A percentile compares a stretch with the other conserved stretches of the same genome.
These are phyloP conservation scores for Populus pruinosa DNA, from an alignment of 345 rosid species.

Conservation along the genomic window DNA sequence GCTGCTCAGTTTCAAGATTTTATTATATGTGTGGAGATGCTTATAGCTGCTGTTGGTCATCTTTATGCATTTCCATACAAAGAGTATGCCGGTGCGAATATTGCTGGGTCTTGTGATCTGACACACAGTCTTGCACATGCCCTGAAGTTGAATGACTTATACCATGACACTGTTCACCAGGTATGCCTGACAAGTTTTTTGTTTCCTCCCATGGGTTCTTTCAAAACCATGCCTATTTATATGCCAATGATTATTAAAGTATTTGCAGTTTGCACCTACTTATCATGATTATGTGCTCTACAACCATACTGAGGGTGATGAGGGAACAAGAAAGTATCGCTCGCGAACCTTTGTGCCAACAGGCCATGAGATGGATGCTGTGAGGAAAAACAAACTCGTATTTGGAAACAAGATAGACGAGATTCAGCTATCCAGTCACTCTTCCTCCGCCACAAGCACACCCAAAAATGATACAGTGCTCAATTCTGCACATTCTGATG, in stretches of 20 bases:
- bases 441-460: conserved; percentile 65
- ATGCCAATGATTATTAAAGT: neutral
- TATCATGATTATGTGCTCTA: conserved; percentile 97
- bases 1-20: conserved; percentile 92
- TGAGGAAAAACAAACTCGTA: conserved; percentile 66
- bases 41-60: conserved; percentile 92
- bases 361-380: conserved; percentile 94
- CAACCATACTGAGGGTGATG: conserved; percentile 82
- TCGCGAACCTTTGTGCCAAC: conserved; percentile 97
- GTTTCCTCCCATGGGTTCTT: neutral
- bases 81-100: conserved; percentile 96
- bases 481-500: conserved; percentile 41
- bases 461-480: conserved; percentile 33
- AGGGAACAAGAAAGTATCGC: conserved; percentile 79
- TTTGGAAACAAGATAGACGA: conserved; percentile 76
- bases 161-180: conserved; percentile 98
- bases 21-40: conserved; percentile 94
- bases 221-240: neutral
- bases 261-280: conserved; percentile 86
- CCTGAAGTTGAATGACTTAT: conserved; percentile 82
- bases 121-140: conserved; percentile 87
- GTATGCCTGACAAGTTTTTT: conserved; percentile 29
- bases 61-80: conserved; percentile 94
- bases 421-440: conserved; percentile 60
- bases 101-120: conserved; percentile 66